Evolutionary conservation across 306 rosid genomes (phyloP).

Genomic region (Abrus precatorius): DNA sequence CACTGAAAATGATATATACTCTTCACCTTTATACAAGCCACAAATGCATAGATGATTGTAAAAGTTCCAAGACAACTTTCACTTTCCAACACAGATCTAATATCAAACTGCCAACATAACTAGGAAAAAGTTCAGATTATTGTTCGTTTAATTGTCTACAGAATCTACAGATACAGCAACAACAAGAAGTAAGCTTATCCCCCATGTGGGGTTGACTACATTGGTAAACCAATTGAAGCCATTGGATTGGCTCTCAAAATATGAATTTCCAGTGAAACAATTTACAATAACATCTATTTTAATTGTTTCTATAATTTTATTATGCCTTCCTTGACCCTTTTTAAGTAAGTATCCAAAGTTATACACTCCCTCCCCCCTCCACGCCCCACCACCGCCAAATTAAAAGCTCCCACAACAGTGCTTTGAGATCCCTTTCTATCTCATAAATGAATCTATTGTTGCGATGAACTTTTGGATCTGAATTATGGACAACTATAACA

Average conservation of each 20-base stretch:
- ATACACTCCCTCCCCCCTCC: not conserved
- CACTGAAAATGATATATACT: not conserved
- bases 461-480: conserved; percentile 20
- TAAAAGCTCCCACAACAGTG: conserved; percentile 9
- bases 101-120: conserved; percentile 8
- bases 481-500: conserved; percentile 13
- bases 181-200: not conserved
- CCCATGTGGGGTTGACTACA: conserved; percentile 12
- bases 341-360: conserved; percentile 20
- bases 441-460: conserved; percentile 21
- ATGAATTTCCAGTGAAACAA: not conserved
- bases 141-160: not conserved
- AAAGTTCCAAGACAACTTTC: conserved; percentile 1
- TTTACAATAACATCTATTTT: not conserved
- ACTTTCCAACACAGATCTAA: not conserved
- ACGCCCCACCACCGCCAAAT: not conserved
- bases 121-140: conserved; percentile 18
- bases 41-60: not conserved
- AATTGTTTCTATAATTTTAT: conserved; percentile 22
- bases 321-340: conserved; percentile 20
- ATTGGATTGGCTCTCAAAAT: conserved; percentile 5
- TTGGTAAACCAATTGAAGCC: not conserved
- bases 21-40: conserved; percentile 30
- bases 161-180: not conserved
- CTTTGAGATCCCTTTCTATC: conserved; percentile 30